phyloP scores from a whole-genome alignment of 352 stramenopile species.

The Phytophthora vignae region DNA sequence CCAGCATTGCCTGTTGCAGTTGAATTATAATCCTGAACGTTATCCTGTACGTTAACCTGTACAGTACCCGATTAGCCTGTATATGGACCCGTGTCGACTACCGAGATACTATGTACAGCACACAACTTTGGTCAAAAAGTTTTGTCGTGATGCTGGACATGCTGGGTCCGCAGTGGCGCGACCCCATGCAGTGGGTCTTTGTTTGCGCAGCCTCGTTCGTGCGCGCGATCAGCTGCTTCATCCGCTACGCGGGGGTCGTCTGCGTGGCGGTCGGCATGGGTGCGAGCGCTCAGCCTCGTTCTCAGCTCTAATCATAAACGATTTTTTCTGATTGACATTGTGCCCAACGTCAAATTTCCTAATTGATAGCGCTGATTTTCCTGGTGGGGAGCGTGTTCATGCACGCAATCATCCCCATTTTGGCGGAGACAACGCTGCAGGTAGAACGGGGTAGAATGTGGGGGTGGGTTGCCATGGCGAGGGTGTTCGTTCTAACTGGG shows the following conservation, averaged over 20 bases:
- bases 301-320: neutral
- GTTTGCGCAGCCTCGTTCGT: conserved; percentile 39
- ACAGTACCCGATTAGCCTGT: neutral
- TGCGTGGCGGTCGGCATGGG: conserved; percentile 59
- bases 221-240: conserved; percentile 50
- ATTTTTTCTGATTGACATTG: neutral
- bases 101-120: neutral
- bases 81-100: conserved; percentile 6
- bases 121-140: neutral
- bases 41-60: too few relatives aligned
- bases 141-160: conserved; percentile 16
- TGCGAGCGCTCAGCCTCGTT: conserved; percentile 18
- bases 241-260: conserved; percentile 50
- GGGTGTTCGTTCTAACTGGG: neutral
- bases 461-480: neutral
- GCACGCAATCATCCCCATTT: conserved; percentile 63
- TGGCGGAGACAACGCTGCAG: conserved; percentile 48
- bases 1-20: neutral
- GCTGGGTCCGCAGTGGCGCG: conserved; percentile 52
- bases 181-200: conserved; percentile 63
- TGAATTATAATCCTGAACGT: neutral
- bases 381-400: conserved; percentile 50
- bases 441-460: conserved; percentile 22
- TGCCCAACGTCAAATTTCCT: neutral
- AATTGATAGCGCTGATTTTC: conserved; percentile 48